phyloP scores from a whole-genome alignment of 768 basidiomycete genomes.

The Lyophyllum semitale region DNA sequence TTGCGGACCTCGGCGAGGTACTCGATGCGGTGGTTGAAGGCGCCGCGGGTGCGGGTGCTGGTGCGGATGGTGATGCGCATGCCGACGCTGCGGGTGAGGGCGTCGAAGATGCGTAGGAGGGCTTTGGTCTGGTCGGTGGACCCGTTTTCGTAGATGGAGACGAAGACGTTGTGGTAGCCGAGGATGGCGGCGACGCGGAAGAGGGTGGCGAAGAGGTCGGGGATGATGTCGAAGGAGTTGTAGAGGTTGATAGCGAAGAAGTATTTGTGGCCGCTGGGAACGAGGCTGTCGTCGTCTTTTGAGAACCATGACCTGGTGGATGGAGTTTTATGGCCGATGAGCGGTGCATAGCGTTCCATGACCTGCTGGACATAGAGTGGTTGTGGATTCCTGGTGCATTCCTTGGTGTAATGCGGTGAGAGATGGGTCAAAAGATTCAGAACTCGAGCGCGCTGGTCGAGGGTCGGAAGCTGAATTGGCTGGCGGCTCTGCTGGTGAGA shows the following conservation, averaged over 20 bases:
- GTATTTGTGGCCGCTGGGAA: slow-evolving; percentile 85
- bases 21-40: slow-evolving; percentile 99
- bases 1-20: slow-evolving; percentile 99
- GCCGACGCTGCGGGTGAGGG: slow-evolving; percentile 86
- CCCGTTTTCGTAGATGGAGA: slow-evolving; percentile 99
- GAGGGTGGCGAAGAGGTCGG: slow-evolving; percentile 94
- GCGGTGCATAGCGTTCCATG: slow-evolving; percentile 77
- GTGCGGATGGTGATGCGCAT: slow-evolving; percentile 93
- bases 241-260: slow-evolving; percentile 99
- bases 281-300: slow-evolving; percentile 41
- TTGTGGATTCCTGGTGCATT: slow-evolving; percentile 87
- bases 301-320: slow-evolving; percentile 63
- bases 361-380: slow-evolving; percentile 85
- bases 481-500: slow-evolving; percentile 58
- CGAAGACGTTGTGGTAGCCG: slow-evolving; percentile 97
- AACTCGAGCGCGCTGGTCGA: slow-evolving; percentile 83
- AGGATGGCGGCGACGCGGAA: slow-evolving; percentile 91
- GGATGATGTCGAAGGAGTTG: slow-evolving; percentile 98
- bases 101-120: slow-evolving; percentile 91
- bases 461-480: slow-evolving; percentile 72
- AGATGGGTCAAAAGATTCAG: slow-evolving; percentile 86
- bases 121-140: slow-evolving; percentile 99
- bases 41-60: slow-evolving; percentile 88
- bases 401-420: slow-evolving; percentile 88
- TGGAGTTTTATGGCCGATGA: slow-evolving; percentile 76